Evolutionary conservation across 2,329 filamentous ascomycete genomes (phyloP).

Genomic region (Nemania sp.): DNA sequence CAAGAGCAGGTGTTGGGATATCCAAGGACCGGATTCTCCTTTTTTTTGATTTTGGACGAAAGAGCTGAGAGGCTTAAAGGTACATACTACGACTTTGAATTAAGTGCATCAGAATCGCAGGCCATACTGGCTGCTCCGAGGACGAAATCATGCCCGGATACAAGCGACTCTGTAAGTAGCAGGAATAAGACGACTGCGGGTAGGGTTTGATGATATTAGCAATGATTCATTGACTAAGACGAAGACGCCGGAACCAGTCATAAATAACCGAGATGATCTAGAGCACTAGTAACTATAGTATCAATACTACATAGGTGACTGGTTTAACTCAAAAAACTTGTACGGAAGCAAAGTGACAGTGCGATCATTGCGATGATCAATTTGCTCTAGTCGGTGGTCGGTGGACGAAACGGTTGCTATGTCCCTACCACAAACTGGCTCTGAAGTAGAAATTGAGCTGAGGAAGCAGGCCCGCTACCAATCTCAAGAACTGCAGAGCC

Average conservation of each 20-base stretch:
- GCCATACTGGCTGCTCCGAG: slow-evolving; percentile 19
- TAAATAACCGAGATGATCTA: slow-evolving; percentile 1
- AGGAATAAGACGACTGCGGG: slow-evolving; percentile 12
- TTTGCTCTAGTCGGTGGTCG: no score
- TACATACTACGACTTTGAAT: slow-evolving; percentile 22
- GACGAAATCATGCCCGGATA: slow-evolving; percentile 21
- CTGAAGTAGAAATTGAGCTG: no score
- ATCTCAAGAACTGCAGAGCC: no score
- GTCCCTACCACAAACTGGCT: no score
- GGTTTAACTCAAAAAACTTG: neutral
- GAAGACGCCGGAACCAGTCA: slow-evolving; percentile 9
- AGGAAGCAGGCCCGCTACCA: no score
- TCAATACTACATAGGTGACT: slow-evolving; percentile 5
- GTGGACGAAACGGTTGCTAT: no score
- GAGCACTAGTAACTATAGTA: neutral
- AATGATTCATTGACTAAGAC: slow-evolving; percentile 12
- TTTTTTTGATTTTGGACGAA: slow-evolving; percentile 12
- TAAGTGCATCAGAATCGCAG: slow-evolving; percentile 20
- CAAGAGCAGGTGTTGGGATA: slow-evolving; percentile 22
- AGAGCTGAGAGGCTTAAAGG: slow-evolving; percentile 19
- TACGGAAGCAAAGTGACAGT: no score
- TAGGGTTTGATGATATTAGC: slow-evolving; percentile 9
- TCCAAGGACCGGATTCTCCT: slow-evolving; percentile 19
- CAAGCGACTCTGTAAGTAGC: slow-evolving; percentile 17
- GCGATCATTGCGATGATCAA: no score